These are phyloP conservation scores for thale cress (Arabidopsis thaliana) DNA, from an alignment of 345 rosid species.

Conservation along the genomic window DNA sequence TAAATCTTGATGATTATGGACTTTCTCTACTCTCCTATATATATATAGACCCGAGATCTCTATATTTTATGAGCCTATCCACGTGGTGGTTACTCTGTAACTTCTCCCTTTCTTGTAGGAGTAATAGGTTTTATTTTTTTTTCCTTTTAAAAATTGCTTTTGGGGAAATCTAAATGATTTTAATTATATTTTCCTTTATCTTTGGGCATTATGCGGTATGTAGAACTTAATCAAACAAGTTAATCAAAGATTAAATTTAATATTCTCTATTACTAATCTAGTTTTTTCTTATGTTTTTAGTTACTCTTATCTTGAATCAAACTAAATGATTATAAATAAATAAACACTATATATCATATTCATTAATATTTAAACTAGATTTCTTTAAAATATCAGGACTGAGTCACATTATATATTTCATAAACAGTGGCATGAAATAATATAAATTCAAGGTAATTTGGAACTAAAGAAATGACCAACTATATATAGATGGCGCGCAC, in stretches of 20 bases:
- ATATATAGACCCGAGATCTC: conserved; percentile 7
- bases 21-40: conserved; percentile 8
- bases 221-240: conserved; percentile 1
- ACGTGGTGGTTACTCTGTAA: conserved; percentile 30
- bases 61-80: conserved; percentile 24
- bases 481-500: too few species aligned
- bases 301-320: too few species aligned
- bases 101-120: background rate
- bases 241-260: too few species aligned
- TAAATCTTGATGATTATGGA: conserved; percentile 12
- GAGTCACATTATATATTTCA: background rate
- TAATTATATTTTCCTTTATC: background rate
- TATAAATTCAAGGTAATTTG: background rate
- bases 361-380: too few species aligned
- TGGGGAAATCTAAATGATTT: background rate
- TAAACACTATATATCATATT: background rate
- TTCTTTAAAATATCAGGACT: background rate
- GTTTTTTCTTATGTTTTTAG: too few species aligned
- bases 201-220: background rate
- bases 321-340: too few species aligned
- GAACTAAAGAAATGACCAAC: too few species aligned
- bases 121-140: background rate
- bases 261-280: too few species aligned
- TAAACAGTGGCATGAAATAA: background rate
- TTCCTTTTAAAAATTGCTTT: background rate